phyloP scores from a whole-genome alignment of 2,329 filamentous ascomycete genomes.

The Cordyceps pruinosa region DNA sequence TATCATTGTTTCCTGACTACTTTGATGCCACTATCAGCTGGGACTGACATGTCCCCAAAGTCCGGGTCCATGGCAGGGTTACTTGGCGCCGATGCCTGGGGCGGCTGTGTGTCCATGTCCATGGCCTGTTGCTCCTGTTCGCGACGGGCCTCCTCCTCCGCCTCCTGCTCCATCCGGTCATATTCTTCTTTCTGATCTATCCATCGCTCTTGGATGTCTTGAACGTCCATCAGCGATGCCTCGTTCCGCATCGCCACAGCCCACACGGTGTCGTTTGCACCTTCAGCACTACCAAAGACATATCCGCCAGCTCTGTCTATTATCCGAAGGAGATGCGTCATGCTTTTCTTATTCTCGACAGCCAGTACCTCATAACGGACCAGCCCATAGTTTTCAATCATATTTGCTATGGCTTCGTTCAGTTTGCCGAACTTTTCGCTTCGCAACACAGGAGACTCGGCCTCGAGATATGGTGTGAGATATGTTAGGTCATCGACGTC shows the following conservation, averaged over 20 bases:
- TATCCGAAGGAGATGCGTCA: conserved; percentile 83
- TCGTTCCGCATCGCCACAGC: conserved; percentile 83
- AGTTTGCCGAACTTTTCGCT: conserved; percentile 74
- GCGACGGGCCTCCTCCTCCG: conserved; percentile 64
- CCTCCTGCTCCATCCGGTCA: conserved; percentile 69
- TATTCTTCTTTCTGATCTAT: conserved; percentile 83
- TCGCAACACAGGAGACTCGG: conserved; percentile 64
- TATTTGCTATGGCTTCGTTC: conserved; percentile 76
- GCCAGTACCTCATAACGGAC: conserved; percentile 90
- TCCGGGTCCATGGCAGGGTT: conserved; percentile 34
- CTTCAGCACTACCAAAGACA: conserved; percentile 83
- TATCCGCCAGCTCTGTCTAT: conserved; percentile 92
- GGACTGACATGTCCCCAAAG: conserved; percentile 45
- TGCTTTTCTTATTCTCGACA: conserved; percentile 93
- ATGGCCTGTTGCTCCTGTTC: conserved; percentile 30
- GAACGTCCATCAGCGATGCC: conserved; percentile 67
- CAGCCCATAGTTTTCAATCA: conserved; percentile 84
- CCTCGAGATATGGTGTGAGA: conserved; percentile 70
- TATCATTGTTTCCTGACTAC: conserved; percentile 59
- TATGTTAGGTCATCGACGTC: conserved; percentile 91
- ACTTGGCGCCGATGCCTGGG: conserved; percentile 18
- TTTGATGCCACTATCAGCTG: conserved; percentile 60
- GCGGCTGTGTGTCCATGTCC: conserved; percentile 26
- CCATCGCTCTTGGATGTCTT: conserved; percentile 94
- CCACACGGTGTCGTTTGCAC: conserved; percentile 95